Base-by-base conservation (phyloP, 2,329 filamentous ascomycete species). In the Penicillium polonicum region DNA sequence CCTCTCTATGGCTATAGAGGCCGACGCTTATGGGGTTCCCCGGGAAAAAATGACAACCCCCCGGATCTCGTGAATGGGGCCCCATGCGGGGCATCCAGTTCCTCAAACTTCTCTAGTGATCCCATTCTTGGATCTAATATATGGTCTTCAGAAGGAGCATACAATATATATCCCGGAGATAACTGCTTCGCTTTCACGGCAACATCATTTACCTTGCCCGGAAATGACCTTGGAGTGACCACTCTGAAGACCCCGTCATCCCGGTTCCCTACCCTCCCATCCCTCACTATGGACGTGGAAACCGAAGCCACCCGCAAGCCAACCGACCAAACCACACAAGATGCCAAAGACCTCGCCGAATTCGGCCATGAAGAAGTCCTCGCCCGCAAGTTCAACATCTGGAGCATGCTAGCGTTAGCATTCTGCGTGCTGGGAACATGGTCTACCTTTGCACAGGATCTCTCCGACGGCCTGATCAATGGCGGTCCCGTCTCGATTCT, bases 1-100 rank as follows among this genome's bases (percentile, higher is more conserved):
- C 42, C 33, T 38, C 58, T 46, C 29, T 31, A 53, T 48, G 50
- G 46, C 39, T 61, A 62, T 54, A 48, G 45, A 58, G 41, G 45
- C 44, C 61, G 59, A 59, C n/a, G 41, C 56, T 46, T 52, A 58
- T 58, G 58, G 63, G 55, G 61, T 59, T 56, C 56, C 59, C 63
- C 59, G 50, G 63, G 45, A 57, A 60, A 23, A 44, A 49, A 12
- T 27, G 29, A 33, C 29, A 51, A 54, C 61, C 54, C 42, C 57
- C 55, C 55, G 48, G 57, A 48, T 56, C 17, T 48, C 50, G 53
- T 36, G 45, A 43, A 46, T 58, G 39, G 10, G 33, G 46, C 21
- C 21, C 21, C 21, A 44, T 42, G 39, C 6, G 31, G 48, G 48
- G 39, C 10, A 39, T 50, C 12, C 21, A 29, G 15, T 36, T 36